phyloP scores from a whole-genome alignment of 495 filamentous ascomycete genomes.

The Xylaria nigripes region DNA sequence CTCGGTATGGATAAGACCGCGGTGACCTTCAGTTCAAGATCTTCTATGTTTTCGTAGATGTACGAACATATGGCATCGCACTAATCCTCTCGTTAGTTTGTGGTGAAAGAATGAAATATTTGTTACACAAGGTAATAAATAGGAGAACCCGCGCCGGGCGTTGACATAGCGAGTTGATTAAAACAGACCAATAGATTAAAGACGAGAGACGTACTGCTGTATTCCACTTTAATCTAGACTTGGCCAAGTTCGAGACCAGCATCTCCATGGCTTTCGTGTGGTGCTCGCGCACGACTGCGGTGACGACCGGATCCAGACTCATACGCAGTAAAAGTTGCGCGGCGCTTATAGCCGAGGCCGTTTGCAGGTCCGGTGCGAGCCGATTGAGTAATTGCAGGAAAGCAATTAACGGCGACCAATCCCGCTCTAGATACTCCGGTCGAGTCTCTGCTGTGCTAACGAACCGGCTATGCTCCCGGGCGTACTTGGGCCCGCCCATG shows the following conservation, averaged over 20 bases:
- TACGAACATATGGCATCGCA: conserved; percentile 46
- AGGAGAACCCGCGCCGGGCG: no score
- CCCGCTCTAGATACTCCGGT: conserved; percentile 23
- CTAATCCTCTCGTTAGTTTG: conserved; percentile 36
- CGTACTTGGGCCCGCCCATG: conserved; percentile 32
- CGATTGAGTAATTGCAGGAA: conserved; percentile 28
- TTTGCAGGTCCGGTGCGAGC: conserved; percentile 19
- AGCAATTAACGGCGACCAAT: conserved; percentile 28
- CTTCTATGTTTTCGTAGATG: conserved; percentile 42
- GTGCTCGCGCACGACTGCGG: conserved; percentile 33
- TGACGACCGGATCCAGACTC: conserved; percentile 47
- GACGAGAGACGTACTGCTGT: conserved; percentile 18
- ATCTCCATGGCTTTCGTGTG: conserved; percentile 21
- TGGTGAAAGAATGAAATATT: no score
- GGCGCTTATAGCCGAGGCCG: conserved; percentile 21
- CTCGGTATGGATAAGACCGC: conserved; percentile 53
- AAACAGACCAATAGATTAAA: no score
- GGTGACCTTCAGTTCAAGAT: conserved; percentile 48
- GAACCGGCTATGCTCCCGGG: conserved; percentile 15
- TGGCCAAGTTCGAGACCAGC: conserved; percentile 15
- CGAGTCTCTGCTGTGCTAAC: conserved; percentile 13
- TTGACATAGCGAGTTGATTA: no score
- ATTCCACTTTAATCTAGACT: conserved; percentile 16
- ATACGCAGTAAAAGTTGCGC: conserved; percentile 50
- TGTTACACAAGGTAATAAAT: no score